phyloP scores from a whole-genome alignment of 2,329 filamentous ascomycete genomes.

The Pezicula neosporulosa region DNA sequence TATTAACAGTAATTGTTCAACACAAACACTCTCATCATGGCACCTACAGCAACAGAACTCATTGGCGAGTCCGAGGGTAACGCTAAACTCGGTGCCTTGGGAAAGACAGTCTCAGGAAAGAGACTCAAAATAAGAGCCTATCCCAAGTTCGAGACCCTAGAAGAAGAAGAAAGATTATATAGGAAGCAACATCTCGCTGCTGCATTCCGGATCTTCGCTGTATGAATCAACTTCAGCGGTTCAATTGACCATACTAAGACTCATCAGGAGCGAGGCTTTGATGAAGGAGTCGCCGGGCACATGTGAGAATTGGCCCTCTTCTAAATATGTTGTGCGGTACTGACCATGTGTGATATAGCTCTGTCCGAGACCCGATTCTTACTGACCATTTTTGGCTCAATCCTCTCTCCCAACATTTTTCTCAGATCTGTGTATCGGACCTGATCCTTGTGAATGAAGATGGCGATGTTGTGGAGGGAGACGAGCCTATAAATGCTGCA shows the following conservation, averaged over 20 bases:
- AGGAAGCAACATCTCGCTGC: conserved; percentile 24
- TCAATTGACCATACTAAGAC: background rate
- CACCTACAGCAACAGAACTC: conserved; percentile 32
- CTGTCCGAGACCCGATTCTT: conserved; percentile 15
- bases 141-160: conserved; percentile 20
- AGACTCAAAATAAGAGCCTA: conserved; percentile 43
- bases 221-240: background rate
- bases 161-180: conserved; percentile 21
- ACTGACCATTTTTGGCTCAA: conserved; percentile 12
- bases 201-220: conserved; percentile 16
- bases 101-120: conserved; percentile 40
- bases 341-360: conserved; percentile 5
- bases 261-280: conserved; percentile 29
- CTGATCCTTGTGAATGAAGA: conserved; percentile 61
- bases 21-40: conserved; percentile 23
- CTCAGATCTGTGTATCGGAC: conserved; percentile 57
- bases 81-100: conserved; percentile 39
- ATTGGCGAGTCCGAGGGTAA: conserved; percentile 34
- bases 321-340: too few relatives aligned
- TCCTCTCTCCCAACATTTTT: conserved; percentile 45
- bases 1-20: background rate
- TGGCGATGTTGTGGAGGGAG: conserved; percentile 61
- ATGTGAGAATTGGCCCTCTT: conserved; percentile 18
- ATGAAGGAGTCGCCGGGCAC: conserved; percentile 38
- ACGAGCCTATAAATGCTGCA: conserved; percentile 43